phyloP scores from a whole-genome alignment of 2,329 filamentous ascomycete species.

The Metarhizium guizhouense region DNA sequence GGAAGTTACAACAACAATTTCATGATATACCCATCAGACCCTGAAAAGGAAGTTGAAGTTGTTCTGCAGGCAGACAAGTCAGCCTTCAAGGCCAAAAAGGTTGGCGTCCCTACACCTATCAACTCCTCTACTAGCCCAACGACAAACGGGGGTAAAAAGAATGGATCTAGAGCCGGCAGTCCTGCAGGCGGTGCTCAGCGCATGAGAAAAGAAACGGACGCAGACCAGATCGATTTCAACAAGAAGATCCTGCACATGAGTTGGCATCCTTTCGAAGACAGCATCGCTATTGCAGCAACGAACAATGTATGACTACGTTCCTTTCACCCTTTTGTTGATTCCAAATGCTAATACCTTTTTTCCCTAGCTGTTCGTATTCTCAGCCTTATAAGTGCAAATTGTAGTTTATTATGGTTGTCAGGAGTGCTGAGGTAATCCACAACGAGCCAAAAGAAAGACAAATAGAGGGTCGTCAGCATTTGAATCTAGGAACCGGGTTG shows the following conservation, averaged over 20 bases:
- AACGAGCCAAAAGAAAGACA: neutral
- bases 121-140: conserved; percentile 70
- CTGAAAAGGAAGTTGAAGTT: conserved; percentile 92
- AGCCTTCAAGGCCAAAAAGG: conserved; percentile 99
- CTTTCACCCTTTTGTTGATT: neutral
- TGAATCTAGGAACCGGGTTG: neutral
- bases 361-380: conserved; percentile 67
- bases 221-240: conserved; percentile 99
- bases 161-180: conserved; percentile 77
- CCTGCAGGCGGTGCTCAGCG: conserved; percentile 71
- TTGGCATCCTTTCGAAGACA: conserved; percentile 99
- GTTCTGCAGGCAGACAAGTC: conserved; percentile 97
- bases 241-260: conserved; percentile 99
- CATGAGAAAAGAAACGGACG: conserved; percentile 98
- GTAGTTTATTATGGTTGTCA: neutral
- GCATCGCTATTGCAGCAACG: conserved; percentile 97
- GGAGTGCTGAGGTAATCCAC: neutral
- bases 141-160: conserved; percentile 73
- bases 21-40: conserved; percentile 98
- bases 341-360: conserved; percentile 10
- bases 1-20: conserved; percentile 99
- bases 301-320: conserved; percentile 72
- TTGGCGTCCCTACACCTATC: conserved; percentile 94
- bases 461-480: neutral
- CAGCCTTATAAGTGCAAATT: conserved; percentile 48